A percentile compares a stretch with the other conserved stretches of the same genome.
Conservation (phyloP, 2,329 filamentous ascomycete genomes). For the Endoconidiophora laricicola region DNA sequence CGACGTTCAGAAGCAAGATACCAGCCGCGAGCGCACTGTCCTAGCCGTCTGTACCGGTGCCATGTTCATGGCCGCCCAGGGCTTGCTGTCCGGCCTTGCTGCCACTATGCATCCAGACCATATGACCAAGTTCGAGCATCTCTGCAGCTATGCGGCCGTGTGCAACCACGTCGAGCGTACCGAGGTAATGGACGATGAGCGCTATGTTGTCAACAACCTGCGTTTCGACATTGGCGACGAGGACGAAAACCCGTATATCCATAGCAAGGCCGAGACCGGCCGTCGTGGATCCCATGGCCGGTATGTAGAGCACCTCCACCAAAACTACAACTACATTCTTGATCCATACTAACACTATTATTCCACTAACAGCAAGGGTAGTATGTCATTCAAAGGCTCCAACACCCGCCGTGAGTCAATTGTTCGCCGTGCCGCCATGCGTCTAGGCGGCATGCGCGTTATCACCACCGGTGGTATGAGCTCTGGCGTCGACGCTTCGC, state of each 20-base stretch:
- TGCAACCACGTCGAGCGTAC: constrained; percentile 59
- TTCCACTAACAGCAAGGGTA: constrained; percentile 49
- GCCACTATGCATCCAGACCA: constrained; percentile 72
- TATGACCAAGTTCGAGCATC: constrained; percentile 64
- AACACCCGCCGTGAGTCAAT: constrained; percentile 65
- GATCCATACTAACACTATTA: constrained; percentile 14
- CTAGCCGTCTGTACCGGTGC: constrained; percentile 66
- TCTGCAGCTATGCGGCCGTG: constrained; percentile 58
- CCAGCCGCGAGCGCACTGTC: constrained; percentile 63
- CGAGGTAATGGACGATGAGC: constrained; percentile 62
- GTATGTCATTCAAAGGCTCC: constrained; percentile 62
- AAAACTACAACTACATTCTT: background rate
- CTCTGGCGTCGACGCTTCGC: constrained; percentile 64
- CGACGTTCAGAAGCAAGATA: constrained; percentile 65
- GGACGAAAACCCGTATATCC: constrained; percentile 70
- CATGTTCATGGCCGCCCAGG: constrained; percentile 59
- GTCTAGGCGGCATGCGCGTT: constrained; percentile 51
- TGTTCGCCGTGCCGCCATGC: constrained; percentile 59
- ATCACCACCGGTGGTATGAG: constrained; percentile 67
- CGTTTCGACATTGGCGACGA: constrained; percentile 70
- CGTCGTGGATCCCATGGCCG: constrained; percentile 44
- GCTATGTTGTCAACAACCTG: constrained; percentile 83
- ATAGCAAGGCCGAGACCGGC: constrained; percentile 44
- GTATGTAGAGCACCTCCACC: constrained; percentile 23
- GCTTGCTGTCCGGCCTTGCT: constrained; percentile 60